Evolutionary conservation across 2,329 filamentous ascomycete genomes (phyloP).

Genomic region (Pseudofabraea citricarpa): DNA sequence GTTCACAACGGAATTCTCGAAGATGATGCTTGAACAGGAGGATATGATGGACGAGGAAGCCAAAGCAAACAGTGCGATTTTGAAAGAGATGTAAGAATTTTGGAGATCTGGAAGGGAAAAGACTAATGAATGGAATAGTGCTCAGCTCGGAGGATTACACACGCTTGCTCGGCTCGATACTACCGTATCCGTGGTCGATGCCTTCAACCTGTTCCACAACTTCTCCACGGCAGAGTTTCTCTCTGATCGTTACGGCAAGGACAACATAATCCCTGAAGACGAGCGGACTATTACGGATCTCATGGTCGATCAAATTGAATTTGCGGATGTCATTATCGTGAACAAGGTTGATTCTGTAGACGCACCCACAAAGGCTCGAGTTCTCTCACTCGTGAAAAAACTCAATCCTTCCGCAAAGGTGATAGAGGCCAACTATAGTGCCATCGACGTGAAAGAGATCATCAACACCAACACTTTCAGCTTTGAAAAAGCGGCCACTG

Average conservation of each 20-base stretch:
- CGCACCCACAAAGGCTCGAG: constrained; percentile 36
- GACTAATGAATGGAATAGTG: constrained; percentile 25
- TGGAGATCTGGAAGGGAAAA: neutral
- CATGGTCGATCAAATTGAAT: constrained; percentile 75
- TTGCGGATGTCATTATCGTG: constrained; percentile 67
- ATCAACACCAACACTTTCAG: constrained; percentile 63
- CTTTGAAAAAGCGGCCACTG: constrained; percentile 57
- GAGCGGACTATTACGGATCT: constrained; percentile 70
- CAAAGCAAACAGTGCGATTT: constrained; percentile 2
- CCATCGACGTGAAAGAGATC: constrained; percentile 52
- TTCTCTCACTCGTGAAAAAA: constrained; percentile 49
- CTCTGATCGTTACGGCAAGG: constrained; percentile 52
- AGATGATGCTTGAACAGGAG: constrained; percentile 11
- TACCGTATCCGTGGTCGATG: constrained; percentile 68
- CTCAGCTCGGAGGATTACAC: constrained; percentile 57
- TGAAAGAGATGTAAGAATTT: constrained; percentile 10
- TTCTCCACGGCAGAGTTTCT: constrained; percentile 67
- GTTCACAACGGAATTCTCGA: constrained; percentile 50
- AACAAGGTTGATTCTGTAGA: constrained; percentile 51
- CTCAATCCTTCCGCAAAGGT: constrained; percentile 65
- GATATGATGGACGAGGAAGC: neutral
- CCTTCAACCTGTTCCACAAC: constrained; percentile 67
- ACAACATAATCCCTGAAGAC: constrained; percentile 61
- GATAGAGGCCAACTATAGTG: constrained; percentile 53
- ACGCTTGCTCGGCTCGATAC: constrained; percentile 65